Conservation (phyloP, 2,329 filamentous ascomycete species). For the Hypocreales sp. region DNA sequence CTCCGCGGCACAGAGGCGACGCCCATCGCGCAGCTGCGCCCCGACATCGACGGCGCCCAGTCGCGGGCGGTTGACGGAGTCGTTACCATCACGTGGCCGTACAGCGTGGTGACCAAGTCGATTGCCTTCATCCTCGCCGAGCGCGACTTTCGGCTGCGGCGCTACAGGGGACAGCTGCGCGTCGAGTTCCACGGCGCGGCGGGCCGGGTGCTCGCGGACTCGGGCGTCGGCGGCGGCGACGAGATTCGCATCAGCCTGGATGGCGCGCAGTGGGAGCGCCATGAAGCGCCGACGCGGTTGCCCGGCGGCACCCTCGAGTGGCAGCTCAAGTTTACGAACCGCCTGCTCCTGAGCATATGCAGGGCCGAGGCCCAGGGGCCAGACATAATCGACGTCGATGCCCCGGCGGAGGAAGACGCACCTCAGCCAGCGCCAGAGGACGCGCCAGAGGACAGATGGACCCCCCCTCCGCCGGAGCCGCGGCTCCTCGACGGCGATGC, state of each 20-base stretch:
- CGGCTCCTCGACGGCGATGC: neutral
- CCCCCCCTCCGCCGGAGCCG: neutral
- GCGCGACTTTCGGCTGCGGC: conserved; percentile 66
- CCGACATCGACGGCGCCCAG: conserved; percentile 24
- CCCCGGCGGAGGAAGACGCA: conserved; percentile 6
- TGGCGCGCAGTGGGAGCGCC: conserved; percentile 50
- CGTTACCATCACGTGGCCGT: conserved; percentile 83
- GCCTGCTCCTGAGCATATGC: conserved; percentile 27
- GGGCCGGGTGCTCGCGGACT: conserved; percentile 52
- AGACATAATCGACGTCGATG: conserved; percentile 36
- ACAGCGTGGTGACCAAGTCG: conserved; percentile 59
- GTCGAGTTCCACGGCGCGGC: conserved; percentile 57
- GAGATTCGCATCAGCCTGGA: conserved; percentile 52
- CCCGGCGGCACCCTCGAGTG: conserved; percentile 39
- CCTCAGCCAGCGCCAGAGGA: conserved; percentile 1
- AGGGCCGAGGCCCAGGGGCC: conserved; percentile 28
- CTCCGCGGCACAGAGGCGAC: conserved; percentile 20
- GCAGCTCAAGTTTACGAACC: conserved; percentile 39
- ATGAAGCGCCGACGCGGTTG: conserved; percentile 28
- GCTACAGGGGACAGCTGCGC: conserved; percentile 64
- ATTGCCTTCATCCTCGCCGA: conserved; percentile 74
- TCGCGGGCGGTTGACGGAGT: conserved; percentile 46
- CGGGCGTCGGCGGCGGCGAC: conserved; percentile 64
- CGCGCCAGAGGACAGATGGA: neutral
- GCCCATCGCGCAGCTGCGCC: conserved; percentile 39